Base-by-base conservation (phyloP, 2,329 filamentous ascomycete genomes). In the Scedosporium apiospermum region DNA sequence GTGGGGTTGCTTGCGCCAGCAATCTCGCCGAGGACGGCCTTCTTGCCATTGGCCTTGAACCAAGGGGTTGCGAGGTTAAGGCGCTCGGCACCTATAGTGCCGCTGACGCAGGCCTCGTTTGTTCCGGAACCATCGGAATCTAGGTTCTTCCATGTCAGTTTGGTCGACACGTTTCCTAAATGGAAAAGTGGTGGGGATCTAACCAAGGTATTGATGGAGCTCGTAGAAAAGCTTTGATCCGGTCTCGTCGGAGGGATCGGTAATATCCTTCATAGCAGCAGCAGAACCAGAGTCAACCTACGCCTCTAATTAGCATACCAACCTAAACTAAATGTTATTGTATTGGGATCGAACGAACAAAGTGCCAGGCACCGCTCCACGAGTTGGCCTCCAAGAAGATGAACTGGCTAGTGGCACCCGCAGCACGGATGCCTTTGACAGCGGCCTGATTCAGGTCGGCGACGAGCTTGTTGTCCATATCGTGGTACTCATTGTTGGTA, bases 401-500 rank as follows among this genome's bases (percentile, higher is more conserved):
- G 70, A 80, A 80, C 73, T 82, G 80, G 12, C 71, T 71, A 3
- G 60, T 61, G 6, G 85, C 85, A 6, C 84, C 84, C 5, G 83
- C 78, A 6, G 73, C 78, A 55, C 85, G 83, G 71, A 88, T 86
- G 65, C 78, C 82, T 68, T 86, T 70, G 67, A 88, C 86, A 65
- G 84, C 85, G 12, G 82, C 84, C 71, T 88, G 85, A 78, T 87
- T 88, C 58, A 88, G 81, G 66, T 80, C 72, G 10, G 82, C 74
- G 12, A 87, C 84, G 10, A 86, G 78, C 1, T 71, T 71, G 71
- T 86, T 82, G 67, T 84, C 81, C 79, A 87, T 85, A 70, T 80
- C 80, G 70, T 88, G 77, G 72, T 84, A 87, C 76, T 88, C 85
- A 72, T 88, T 88, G 79, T 87, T 87, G 66, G 82, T 86, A 73